Percentiles rank a stretch among this genome's conserved stretches.
Evolutionary conservation across 2,329 filamentous ascomycete genomes (phyloP).

Genomic region (Epichloe sylvatica): DNA sequence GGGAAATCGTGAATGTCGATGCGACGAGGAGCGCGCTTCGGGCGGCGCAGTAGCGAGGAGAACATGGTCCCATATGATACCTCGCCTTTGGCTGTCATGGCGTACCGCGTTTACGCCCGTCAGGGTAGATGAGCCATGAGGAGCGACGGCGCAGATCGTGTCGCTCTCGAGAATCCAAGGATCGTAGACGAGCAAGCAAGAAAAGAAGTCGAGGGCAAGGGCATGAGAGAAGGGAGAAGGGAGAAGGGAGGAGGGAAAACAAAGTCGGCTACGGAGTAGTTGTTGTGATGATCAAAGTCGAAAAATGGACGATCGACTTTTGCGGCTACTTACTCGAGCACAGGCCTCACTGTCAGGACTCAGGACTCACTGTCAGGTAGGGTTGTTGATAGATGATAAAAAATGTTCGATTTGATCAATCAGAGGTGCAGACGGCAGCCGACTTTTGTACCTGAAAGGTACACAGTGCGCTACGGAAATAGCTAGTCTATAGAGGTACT

Average conservation of each 20-base stretch:
- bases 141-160: conserved; percentile 2
- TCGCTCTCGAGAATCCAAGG: neutral
- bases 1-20: conserved; percentile 16
- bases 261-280: neutral
- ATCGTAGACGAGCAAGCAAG: conserved; percentile 2
- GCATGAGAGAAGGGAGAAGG: neutral
- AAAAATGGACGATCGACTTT: neutral
- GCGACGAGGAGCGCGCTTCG: conserved; percentile 21
- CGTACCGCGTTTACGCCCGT: conserved; percentile 10
- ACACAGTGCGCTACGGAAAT: no score
- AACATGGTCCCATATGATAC: conserved; percentile 18
- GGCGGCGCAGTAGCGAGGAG: conserved; percentile 22
- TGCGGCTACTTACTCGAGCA: neutral
- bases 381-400: no score
- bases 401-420: no score
- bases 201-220: neutral
- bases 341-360: neutral
- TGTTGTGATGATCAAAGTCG: neutral
- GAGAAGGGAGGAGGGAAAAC: neutral
- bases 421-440: no score
- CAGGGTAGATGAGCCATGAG: conserved; percentile 14
- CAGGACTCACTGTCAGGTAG: no score
- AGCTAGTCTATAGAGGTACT: no score
- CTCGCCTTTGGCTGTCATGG: conserved; percentile 3
- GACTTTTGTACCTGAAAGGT: no score